These are phyloP conservation scores for Graphilbum fragrans DNA, from an alignment of 2,329 filamentous ascomycete genomes.

Conservation along the genomic window DNA sequence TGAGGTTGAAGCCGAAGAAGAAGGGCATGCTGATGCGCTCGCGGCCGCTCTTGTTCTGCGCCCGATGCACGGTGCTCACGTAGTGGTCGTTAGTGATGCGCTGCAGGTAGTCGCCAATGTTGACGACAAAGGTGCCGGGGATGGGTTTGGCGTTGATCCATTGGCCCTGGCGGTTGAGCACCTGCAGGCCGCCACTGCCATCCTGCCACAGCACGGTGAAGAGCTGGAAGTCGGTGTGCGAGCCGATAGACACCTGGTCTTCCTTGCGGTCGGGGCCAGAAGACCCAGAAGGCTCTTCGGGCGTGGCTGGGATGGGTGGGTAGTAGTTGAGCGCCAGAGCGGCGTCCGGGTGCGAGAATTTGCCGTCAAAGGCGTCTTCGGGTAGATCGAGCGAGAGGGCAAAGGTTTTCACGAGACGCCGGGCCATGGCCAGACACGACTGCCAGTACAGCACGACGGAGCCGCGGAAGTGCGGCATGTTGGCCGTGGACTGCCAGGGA, in stretches of 20 bases:
- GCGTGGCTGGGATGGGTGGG: constrained; percentile 12
- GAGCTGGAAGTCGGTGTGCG: constrained; percentile 48
- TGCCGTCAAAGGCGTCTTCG: constrained; percentile 42
- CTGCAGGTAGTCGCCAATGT: constrained; percentile 8
- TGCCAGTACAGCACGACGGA: constrained; percentile 34
- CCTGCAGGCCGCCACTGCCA: constrained; percentile 6
- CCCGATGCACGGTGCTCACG: constrained; percentile 9
- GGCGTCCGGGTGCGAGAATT: constrained; percentile 37
- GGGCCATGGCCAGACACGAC: constrained; percentile 29
- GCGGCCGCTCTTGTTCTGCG: constrained; percentile 5
- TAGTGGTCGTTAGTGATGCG: constrained; percentile 8
- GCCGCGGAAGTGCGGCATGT: constrained; percentile 34
- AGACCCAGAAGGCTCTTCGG: too few species aligned
- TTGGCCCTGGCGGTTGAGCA: constrained; percentile 4
- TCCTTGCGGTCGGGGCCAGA: constrained; percentile 5
- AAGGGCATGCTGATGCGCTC: constrained; percentile 10
- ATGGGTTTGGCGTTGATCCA: constrained; percentile 5
- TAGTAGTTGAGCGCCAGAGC: constrained; percentile 29
- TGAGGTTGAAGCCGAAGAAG: constrained; percentile 9
- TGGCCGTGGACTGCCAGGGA: constrained; percentile 36
- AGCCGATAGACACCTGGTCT: constrained; percentile 32
- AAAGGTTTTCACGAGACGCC: constrained; percentile 32
- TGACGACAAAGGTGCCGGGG: constrained; percentile 6
- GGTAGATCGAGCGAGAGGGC: constrained; percentile 40
- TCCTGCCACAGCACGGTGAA: constrained; percentile 9